A percentile compares a stretch with the other conserved stretches of the same genome.
phyloP scores from a whole-genome alignment of 495 filamentous ascomycete species.

The Aspergillus cristatus region DNA sequence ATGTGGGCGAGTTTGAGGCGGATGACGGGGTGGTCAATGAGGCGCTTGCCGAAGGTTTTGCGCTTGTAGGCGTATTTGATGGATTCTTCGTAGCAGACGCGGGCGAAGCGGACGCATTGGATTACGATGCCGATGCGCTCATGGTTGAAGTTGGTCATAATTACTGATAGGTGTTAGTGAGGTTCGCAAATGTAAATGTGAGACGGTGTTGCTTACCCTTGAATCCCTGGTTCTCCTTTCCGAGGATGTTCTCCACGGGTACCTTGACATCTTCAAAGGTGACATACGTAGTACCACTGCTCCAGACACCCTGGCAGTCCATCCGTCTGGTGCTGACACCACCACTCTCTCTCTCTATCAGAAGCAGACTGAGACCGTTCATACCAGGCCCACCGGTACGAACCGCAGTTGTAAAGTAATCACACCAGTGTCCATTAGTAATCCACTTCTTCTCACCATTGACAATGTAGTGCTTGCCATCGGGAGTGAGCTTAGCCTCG shows the following conservation, averaged over 20 bases:
- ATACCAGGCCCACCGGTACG: constrained; percentile 80
- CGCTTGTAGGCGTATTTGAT: constrained; percentile 97
- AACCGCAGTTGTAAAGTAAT: constrained; percentile 96
- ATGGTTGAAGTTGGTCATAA: constrained; percentile 99
- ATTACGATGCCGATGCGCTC: constrained; percentile 98
- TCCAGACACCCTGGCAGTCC: constrained; percentile 98
- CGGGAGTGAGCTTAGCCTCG: constrained; percentile 84
- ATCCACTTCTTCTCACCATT: constrained; percentile 99
- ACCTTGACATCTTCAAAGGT: constrained; percentile 99
- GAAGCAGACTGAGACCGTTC: constrained; percentile 81
- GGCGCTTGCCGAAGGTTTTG: constrained; percentile 86
- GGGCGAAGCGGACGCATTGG: constrained; percentile 88
- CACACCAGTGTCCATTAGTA: constrained; percentile 91
- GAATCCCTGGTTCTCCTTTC: constrained; percentile 98
- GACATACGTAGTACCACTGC: constrained; percentile 88
- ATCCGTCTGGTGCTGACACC: constrained; percentile 89
- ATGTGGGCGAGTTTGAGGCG: constrained; percentile 96
- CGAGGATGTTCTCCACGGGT: constrained; percentile 92
- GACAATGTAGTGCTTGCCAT: constrained; percentile 98
- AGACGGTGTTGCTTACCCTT: constrained; percentile 41
- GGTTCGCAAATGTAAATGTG: constrained; percentile 1
- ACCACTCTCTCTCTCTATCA: constrained; percentile 71
- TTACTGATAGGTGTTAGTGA: constrained; percentile 37
- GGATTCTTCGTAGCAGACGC: constrained; percentile 94
- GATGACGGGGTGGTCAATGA: constrained; percentile 96